Percentiles rank a stretch among this genome's conserved stretches.
Evolutionary conservation across 805 yeast species (phyloP).

Genomic region (Lachancea mirantina): DNA sequence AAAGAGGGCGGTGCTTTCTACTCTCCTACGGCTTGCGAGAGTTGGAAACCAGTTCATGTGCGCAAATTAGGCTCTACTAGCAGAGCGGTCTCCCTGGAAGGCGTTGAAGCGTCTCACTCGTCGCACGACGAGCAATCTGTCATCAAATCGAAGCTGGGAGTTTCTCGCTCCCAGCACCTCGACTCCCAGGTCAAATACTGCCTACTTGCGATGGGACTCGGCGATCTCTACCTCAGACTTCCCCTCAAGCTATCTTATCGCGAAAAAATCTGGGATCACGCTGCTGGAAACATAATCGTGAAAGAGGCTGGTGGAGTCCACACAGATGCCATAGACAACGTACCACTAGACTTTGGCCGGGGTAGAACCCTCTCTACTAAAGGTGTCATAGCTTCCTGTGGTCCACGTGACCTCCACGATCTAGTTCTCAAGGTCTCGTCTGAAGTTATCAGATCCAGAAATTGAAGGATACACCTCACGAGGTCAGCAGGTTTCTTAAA

Average conservation of each 20-base stretch:
- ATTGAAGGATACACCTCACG: too few relatives aligned
- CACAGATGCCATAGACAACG: constrained; percentile 68
- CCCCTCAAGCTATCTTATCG: constrained; percentile 71
- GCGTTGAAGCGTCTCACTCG: constrained; percentile 93
- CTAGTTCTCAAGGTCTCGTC: constrained; percentile 21
- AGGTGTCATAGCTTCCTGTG: constrained; percentile 84
- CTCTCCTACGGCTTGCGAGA: constrained; percentile 27
- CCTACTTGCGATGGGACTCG: constrained; percentile 81
- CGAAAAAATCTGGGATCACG: constrained; percentile 99
- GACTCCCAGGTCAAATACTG: constrained; percentile 98
- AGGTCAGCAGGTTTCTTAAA: too few relatives aligned
- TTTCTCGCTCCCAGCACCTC: constrained; percentile 65
- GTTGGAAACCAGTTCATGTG: constrained; percentile 53
- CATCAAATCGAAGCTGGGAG: constrained; percentile 59
- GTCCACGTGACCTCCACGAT: constrained; percentile 24
- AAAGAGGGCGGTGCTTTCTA: constrained; percentile 32
- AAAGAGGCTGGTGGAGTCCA: constrained; percentile 89
- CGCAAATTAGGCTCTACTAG: constrained; percentile 18
- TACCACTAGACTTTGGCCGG: constrained; percentile 66
- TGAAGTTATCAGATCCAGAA: constrained; percentile 17
- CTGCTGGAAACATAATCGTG: constrained; percentile 85
- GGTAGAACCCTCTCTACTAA: constrained; percentile 77
- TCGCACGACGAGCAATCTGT: constrained; percentile 78
- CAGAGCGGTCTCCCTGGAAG: constrained; percentile 45
- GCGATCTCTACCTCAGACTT: constrained; percentile 83